Base-by-base conservation (phyloP, 495 filamentous ascomycete species). In the Lichina pygmaea region DNA sequence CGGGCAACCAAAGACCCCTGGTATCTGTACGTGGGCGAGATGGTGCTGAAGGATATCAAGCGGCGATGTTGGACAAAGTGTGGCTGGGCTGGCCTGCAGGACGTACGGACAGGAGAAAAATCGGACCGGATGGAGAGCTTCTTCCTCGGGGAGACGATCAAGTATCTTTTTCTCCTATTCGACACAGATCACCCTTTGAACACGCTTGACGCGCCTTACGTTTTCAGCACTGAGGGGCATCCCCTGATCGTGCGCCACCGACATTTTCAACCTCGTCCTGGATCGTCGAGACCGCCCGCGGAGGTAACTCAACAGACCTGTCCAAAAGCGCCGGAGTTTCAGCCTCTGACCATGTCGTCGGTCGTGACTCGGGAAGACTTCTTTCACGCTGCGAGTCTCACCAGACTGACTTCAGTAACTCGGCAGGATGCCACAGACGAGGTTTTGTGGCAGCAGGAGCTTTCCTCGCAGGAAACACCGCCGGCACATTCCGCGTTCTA, bases 111-210 rank as follows among this genome's bases (percentile, higher is more conserved):
- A 39, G 91, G 86, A 0, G 81, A 94, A 57, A 75, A 78, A 55
- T 86, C 70, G 53, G 89, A 97, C 55, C 77, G 89, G 13, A 97
- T 97, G 89, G 89, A 97, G 62, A 95, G 89, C 58, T 97, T 97
- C 64, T 95, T 93, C 57, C 66, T 95, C 2, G 85, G 91, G 4
- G 89, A 97, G 60, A 97, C 89, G 0, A 75, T 81, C 45, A 93
- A 94, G 58, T 97, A 97, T 58, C 62, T 97, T 45, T 92, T 84
- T 50, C 62, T 97, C 37, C 70, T 95, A 1, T 95, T 86, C 58
- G 79, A 89, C 44, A 66, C 71, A 34, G 67, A 73, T 12, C 89
- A 95, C 60, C 89, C 89, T 1, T 57, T 95, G 30, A 94, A 95
- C 62, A 71, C 69, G 6, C 58, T 86, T 13, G 86, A 94, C 59